Evolutionary conservation across 108 stramenopile genomes (phyloP).

Genomic region (Pseudonitzschia multiseries): DNA sequence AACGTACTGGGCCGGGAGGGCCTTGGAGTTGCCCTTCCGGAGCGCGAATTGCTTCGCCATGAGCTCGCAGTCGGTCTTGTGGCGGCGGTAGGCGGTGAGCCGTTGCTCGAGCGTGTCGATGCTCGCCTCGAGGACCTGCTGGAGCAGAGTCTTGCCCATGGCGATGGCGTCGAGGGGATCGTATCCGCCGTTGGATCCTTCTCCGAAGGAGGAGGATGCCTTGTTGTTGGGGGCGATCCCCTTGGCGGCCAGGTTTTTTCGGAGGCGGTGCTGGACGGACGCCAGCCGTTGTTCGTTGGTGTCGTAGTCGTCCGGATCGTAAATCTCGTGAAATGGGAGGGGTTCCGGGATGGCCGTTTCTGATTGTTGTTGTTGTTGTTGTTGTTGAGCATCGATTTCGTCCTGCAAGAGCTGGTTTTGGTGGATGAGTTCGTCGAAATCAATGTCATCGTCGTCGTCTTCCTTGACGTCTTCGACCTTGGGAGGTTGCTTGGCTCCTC

Average conservation of each 20-base stretch:
- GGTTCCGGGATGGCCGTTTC: neutral
- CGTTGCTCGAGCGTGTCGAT: neutral
- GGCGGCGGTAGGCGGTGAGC: neutral
- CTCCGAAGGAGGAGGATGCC: neutral
- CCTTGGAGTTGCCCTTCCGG: conserved; percentile 1
- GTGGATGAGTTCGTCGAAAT: conserved; percentile 5
- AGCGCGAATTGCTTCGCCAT: neutral
- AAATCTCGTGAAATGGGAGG: conserved; percentile 4
- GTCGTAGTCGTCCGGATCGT: conserved; percentile 11
- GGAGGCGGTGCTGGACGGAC: conserved; percentile 10
- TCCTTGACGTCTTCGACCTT: neutral
- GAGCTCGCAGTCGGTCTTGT: conserved; percentile 1
- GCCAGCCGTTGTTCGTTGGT: neutral
- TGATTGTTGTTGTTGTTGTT: neutral
- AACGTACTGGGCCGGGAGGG: conserved; percentile 10
- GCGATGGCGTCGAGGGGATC: conserved; percentile 16
- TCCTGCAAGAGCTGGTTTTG: conserved; percentile 1
- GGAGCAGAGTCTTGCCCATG: conserved; percentile 12
- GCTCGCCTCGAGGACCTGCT: neutral
- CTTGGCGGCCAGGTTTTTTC: neutral
- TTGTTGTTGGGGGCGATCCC: neutral
- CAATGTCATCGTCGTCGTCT: neutral
- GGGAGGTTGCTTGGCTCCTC: neutral
- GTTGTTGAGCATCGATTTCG: neutral
- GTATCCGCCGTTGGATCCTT: no score